These are phyloP conservation scores for Aphanomyces invadans DNA, from an alignment of 352 stramenopile genomes.

Conservation along the genomic window DNA sequence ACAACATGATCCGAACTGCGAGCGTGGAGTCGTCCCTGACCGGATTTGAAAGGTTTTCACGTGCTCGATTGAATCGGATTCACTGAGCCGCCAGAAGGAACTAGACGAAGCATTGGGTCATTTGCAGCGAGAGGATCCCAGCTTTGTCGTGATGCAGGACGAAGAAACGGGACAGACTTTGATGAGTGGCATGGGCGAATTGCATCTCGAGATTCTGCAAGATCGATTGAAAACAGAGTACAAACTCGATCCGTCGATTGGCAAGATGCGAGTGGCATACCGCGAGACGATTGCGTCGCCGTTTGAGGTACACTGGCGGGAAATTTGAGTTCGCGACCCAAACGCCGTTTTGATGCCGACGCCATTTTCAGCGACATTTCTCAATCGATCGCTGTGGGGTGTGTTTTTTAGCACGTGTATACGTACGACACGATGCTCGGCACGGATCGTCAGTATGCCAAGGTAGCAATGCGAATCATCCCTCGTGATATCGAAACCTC, in stretches of 20 bases:
- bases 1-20: no score
- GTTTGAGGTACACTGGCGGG: slow-evolving; percentile 29
- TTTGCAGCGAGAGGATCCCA: slow-evolving; percentile 79
- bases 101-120: slow-evolving; percentile 76
- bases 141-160: slow-evolving; percentile 42
- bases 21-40: no score
- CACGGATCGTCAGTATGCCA: slow-evolving; percentile 65
- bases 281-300: slow-evolving; percentile 69
- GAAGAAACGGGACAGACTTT: slow-evolving; percentile 19
- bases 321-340: no score
- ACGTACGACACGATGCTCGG: slow-evolving; percentile 55
- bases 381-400: neutral
- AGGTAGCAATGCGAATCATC: slow-evolving; percentile 42
- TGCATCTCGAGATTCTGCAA: slow-evolving; percentile 91
- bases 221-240: slow-evolving; percentile 87
- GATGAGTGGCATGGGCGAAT: slow-evolving; percentile 77
- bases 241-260: slow-evolving; percentile 75
- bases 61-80: slow-evolving; percentile 85
- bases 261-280: slow-evolving; percentile 86
- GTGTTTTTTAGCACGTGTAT: slow-evolving; percentile 12
- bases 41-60: slow-evolving; percentile 72
- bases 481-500: slow-evolving; percentile 34
- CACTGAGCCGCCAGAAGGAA: slow-evolving; percentile 72
- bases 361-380: no score
- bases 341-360: no score